Evolutionary conservation across 179 eudicot genomes (phyloP).

Genomic region (Sideroxylon spinosum): DNA sequence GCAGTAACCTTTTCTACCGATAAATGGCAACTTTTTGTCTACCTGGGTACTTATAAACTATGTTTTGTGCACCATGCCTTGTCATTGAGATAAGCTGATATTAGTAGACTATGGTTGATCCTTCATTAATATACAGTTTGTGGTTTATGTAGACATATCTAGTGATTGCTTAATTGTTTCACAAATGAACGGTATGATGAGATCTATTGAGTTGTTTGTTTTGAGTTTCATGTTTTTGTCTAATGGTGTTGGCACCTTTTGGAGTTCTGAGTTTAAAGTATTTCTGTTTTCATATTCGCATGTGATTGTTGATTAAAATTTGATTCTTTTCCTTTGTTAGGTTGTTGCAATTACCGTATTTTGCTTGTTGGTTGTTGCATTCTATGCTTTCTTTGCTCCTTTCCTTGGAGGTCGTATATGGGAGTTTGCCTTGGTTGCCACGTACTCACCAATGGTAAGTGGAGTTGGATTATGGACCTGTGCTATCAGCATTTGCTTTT

Average conservation of each 20-base stretch:
- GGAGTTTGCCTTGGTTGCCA: conserved; percentile 67
- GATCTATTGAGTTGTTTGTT: conserved; percentile 4
- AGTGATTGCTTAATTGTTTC: neutral
- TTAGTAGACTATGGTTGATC: neutral
- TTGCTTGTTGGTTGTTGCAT: conserved; percentile 90
- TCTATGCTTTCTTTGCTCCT: conserved; percentile 93
- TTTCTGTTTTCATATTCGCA: conserved; percentile 4
- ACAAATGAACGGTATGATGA: neutral
- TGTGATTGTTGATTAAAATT: neutral
- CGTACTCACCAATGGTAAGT: conserved; percentile 89
- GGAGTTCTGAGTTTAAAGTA: conserved; percentile 6
- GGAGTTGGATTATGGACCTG: conserved; percentile 6
- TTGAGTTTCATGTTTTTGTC: neutral
- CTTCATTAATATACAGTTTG: neutral
- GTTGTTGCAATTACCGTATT: conserved; percentile 92
- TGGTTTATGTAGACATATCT: neutral
- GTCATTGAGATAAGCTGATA: neutral
- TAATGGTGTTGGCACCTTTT: neutral
- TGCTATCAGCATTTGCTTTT: neutral
- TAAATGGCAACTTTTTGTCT: neutral
- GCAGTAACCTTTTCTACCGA: neutral
- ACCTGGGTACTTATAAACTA: neutral
- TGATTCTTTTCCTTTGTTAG: conserved; percentile 33
- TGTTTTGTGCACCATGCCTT: no score
- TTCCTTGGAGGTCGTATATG: conserved; percentile 82